Evolutionary conservation across 2,329 filamentous ascomycete genomes (phyloP), one percentile per base, ranked within the genome.

Genomic region (Colletotrichum tabaci): DNA sequence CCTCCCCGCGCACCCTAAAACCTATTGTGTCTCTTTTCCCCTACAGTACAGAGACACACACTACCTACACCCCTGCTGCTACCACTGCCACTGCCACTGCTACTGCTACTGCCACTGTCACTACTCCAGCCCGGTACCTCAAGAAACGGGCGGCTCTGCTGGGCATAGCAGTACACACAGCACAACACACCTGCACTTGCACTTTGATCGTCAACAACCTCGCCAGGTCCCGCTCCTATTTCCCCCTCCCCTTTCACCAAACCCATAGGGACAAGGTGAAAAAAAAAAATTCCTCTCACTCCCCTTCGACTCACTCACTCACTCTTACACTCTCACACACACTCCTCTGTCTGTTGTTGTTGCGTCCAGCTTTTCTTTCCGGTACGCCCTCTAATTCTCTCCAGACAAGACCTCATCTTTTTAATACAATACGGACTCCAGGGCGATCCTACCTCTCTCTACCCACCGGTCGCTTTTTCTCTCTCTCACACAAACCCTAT

Each of bases 391-490:
- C 64, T 68, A 62, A 62, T 71, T 47, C 18, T 55, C 50, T 26
- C 26, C 38, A 38, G 30, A 18, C 46, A 50, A 52, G 55, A 38
- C 47, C 60, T 58, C 44, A 49, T 61, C 67, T 49, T 57, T 40
- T 67, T 58, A 52, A 63, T 71, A 68, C 68, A 68, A 67, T 71
- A 67, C 58, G 49, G 67, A 68, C 40, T 58, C 65, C 58, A 68
- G 35, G 53, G 38, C 38, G 61, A 42, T 63, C 47, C 16, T 16
- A 42, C 26, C 15, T 64, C 60, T 70, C 64, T 67, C 46, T 64
- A 30, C 52, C 52, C 42, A 44, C 44, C 68, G 57, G 60, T 75
- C 67, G 8, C n/a, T 49, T 49, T 49, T 49, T n/a, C 6, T n/a
- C 30, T 74, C 74, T 75, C 40, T 46, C 42, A 35, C 61, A 5